Conservation (phyloP, 345 rosid species). For the Brassica napus region Da-Ae NC_063436.1:10672501-10673000, state of each 20-base stretch:
- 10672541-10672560: conserved; percentile 94
- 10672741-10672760: neutral
- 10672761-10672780: conserved; percentile 6
- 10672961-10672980: no score
- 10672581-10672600: neutral
- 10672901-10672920: neutral
- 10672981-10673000: no score
- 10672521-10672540: conserved; percentile 79
- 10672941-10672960: no score
- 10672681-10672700: conserved; percentile 77
- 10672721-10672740: conserved; percentile 69
- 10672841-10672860: conserved; percentile 93
- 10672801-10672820: conserved; percentile 65
- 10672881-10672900: conserved; percentile 52
- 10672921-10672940: no score
- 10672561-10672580: conserved; percentile 64
- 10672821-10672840: conserved; percentile 97
- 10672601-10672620: neutral
- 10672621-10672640: conserved; percentile 18
- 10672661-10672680: conserved; percentile 91
- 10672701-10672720: conserved; percentile 89
- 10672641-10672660: conserved; percentile 97
- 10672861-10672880: conserved; percentile 79
- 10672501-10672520: conserved; percentile 69
- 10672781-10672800: conserved; percentile 13